Conservation (phyloP, 306 rosid genomes). For the Gastrolobium bilobum region DNA sequence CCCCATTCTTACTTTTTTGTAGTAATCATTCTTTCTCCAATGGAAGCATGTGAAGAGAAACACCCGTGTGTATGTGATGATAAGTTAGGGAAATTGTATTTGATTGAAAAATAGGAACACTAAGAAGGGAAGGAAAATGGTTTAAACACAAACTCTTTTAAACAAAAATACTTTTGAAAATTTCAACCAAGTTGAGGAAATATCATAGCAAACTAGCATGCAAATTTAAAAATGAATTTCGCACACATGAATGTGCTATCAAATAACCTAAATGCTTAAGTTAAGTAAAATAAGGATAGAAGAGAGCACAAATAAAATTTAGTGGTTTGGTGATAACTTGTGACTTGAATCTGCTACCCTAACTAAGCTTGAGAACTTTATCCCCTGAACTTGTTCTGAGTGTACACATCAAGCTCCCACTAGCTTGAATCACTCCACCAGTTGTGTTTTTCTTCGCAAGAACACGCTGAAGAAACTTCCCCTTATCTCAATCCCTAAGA, state of each 20-base stretch:
- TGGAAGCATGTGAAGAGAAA: conserved; percentile 31
- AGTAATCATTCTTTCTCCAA: conserved; percentile 3
- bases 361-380: neutral
- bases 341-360: neutral
- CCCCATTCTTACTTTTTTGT: neutral
- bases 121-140: neutral
- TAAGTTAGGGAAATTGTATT: conserved; percentile 2
- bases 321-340: conserved; percentile 7
- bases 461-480: conserved; percentile 10
- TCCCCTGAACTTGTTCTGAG: neutral
- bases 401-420: neutral
- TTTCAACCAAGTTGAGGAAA: neutral
- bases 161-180: neutral
- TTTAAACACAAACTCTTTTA: neutral
- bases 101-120: conserved; percentile 27
- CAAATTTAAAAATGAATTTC: neutral
- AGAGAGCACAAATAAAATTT: conserved; percentile 17
- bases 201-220: neutral
- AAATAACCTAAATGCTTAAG: neutral
- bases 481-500: neutral
- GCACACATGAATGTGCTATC: neutral
- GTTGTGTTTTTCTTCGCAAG: conserved; percentile 6
- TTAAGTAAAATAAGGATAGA: neutral
- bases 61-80: neutral
- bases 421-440: conserved; percentile 3